Conservation (phyloP, 2,329 filamentous ascomycete species). For the Diaporthe ampelina region DNA sequence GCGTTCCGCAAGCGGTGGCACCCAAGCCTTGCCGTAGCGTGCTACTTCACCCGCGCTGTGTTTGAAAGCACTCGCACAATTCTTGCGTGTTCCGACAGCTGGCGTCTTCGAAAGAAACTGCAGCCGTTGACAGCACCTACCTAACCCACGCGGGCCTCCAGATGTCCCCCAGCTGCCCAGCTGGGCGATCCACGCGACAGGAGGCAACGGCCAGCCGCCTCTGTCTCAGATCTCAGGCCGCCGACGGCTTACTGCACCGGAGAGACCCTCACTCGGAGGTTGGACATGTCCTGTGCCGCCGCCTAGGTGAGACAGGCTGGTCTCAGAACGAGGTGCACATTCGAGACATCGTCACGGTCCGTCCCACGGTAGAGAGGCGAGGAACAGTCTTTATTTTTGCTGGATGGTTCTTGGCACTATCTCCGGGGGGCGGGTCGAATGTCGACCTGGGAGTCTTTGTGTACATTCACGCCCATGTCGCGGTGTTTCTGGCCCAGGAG, state of each 20-base stretch:
- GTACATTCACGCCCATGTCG: background rate
- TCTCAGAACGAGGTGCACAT: background rate
- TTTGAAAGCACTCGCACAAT: background rate
- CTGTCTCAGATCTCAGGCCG: background rate
- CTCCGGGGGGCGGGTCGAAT: background rate
- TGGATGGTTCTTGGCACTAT: no score
- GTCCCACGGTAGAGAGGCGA: background rate
- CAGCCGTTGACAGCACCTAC: background rate
- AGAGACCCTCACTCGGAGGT: constrained; percentile 4
- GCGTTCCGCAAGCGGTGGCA: background rate
- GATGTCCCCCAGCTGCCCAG: background rate
- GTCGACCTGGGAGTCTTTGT: background rate
- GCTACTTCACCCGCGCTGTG: background rate
- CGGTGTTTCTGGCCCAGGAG: background rate
- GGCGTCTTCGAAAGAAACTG: background rate
- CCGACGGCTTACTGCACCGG: constrained; percentile 22
- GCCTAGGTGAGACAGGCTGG: constrained; percentile 10
- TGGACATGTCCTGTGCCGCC: background rate
- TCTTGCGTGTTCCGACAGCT: background rate
- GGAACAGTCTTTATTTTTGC: background rate
- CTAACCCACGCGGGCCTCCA: background rate
- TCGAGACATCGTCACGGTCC: background rate
- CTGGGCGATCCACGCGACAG: constrained; percentile 9
- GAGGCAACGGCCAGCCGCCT: constrained; percentile 11
- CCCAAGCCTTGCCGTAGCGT: background rate